Conservation (phyloP, 805 yeast genomes). For the Ogataea pini region DNA sequence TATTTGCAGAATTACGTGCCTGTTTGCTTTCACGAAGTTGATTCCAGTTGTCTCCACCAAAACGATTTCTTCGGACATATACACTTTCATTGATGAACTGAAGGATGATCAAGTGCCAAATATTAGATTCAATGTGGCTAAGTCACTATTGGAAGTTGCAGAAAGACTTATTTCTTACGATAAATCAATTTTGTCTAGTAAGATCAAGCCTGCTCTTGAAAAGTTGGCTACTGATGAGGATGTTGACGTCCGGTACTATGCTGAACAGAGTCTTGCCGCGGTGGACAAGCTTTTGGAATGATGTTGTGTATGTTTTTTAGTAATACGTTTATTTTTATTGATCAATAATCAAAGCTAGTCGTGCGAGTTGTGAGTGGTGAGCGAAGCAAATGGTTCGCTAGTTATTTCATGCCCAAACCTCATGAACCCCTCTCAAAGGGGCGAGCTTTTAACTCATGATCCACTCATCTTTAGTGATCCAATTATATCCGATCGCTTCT, state of each 20-base stretch:
- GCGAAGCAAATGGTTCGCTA: not conserved
- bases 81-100: conserved; percentile 78
- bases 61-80: conserved; percentile 60
- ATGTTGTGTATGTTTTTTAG: not conserved
- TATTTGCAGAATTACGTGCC: conserved; percentile 87
- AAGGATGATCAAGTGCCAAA: conserved; percentile 87
- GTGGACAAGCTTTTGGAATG: conserved; percentile 21
- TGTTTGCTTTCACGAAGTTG: conserved; percentile 82
- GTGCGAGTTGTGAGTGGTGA: no score
- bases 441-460: no score
- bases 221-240: conserved; percentile 71
- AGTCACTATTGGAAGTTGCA: conserved; percentile 65
- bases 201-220: conserved; percentile 66
- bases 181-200: conserved; percentile 44
- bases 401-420: no score
- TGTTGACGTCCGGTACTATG: conserved; percentile 86
- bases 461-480: no score
- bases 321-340: not conserved
- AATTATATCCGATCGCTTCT: no score
- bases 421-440: no score
- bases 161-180: conserved; percentile 45
- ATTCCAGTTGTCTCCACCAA: conserved; percentile 66
- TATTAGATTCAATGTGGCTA: conserved; percentile 93
- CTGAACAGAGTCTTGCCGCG: conserved; percentile 49
- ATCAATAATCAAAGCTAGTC: not conserved